These are phyloP conservation scores for Colletotrichum plurivorum DNA, from an alignment of 2,329 filamentous ascomycete species.

Conservation along the genomic window DNA sequence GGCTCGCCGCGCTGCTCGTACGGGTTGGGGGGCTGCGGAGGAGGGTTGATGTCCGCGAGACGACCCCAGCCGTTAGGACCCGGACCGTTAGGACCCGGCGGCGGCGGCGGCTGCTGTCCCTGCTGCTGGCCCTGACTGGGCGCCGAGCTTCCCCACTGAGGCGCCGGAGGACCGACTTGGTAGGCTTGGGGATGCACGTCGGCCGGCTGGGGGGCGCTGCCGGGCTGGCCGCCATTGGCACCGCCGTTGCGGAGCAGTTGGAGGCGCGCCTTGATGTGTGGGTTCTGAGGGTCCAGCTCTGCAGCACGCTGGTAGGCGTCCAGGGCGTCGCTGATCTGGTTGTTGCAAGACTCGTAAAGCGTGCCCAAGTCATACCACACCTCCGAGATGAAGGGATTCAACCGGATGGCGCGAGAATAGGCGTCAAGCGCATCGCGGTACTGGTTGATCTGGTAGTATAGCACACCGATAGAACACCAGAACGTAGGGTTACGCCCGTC, in stretches of 20 bases:
- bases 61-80: constrained; percentile 73
- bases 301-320: constrained; percentile 96
- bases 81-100: constrained; percentile 72
- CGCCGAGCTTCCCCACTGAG: constrained; percentile 89
- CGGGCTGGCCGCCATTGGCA: constrained; percentile 79
- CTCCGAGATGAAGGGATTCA: constrained; percentile 98
- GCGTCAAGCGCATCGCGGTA: constrained; percentile 98
- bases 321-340: constrained; percentile 95
- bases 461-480: constrained; percentile 98
- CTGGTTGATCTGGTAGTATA: constrained; percentile 99
- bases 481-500: constrained; percentile 98
- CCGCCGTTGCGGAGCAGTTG: constrained; percentile 89
- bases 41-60: constrained; percentile 83
- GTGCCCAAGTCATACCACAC: constrained; percentile 99
- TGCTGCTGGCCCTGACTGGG: constrained; percentile 63
- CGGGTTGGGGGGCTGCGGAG: constrained; percentile 83
- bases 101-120: constrained; percentile 55
- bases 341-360: constrained; percentile 99
- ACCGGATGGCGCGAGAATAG: constrained; percentile 93
- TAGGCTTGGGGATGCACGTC: constrained; percentile 97
- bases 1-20: constrained; percentile 83
- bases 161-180: constrained; percentile 86
- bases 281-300: constrained; percentile 92
- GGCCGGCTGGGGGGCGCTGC: constrained; percentile 87
- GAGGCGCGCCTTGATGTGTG: constrained; percentile 95